Evolutionary conservation across 345 rosid species (phyloP), one percentile per base, ranked within the genome.

Genomic region (Clausena lansium): DNA sequence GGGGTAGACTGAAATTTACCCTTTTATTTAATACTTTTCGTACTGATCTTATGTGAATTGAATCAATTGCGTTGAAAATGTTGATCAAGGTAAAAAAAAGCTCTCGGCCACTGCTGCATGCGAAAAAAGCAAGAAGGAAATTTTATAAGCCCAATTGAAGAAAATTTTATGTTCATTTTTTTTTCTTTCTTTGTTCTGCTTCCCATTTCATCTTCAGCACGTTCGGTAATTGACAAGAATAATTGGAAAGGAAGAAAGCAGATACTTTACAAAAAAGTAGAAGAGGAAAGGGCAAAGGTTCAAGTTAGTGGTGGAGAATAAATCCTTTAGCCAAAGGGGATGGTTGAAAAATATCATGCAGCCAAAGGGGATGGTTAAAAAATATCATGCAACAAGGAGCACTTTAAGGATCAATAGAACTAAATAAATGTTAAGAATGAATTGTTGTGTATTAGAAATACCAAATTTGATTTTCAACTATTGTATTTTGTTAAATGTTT

Each of bases 91-190:
- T 97, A n/a, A n/a, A 59, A 96, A 92, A 84, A 90, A 90, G 84
- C 75, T 87, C 2, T 89, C 94, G 7, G 84, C 67, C 61, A 85
- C 92, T 74, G 69, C 72, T 69, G 89, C 99, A 33, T 89, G 97
- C 98, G 99, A 96, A 83, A 94, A 89, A 84, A 90, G 85, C 83
- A 89, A 90, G 88, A 94, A 88, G 61, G 97, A 97, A 65, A n/a
- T n/a, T 58, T 35, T 81, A 45, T 98, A 94, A 86, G 92, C 98
- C 8, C 80, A 89, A 68, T 88, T 96, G 24, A 88, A 75, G 83
- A 92, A 87, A 84, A 87, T 80, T 47, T 41, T 22, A 38, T 35
- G 14, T 60, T 33, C 35, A 8, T 67, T 64, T 68, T 33, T 14
- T 65, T 22, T 67, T n/a, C 32, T 41, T 41, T 41, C 4, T 41